Base-by-base conservation (phyloP, 2,329 filamentous ascomycete genomes). In the Hypoxylon rubiginosum region DNA sequence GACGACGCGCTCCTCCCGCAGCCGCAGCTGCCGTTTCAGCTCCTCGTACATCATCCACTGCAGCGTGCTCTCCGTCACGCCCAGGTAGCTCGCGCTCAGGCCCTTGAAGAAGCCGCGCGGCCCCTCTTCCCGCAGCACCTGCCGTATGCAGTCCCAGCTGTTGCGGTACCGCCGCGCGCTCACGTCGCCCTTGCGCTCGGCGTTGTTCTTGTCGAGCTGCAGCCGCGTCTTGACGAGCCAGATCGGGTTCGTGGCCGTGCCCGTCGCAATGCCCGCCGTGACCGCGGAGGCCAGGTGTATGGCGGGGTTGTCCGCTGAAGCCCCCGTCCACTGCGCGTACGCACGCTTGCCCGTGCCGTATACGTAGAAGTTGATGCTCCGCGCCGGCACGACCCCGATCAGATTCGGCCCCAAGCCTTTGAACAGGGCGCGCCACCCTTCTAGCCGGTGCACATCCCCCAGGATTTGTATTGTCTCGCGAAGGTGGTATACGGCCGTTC, bases 21-120 rank as follows among this genome's bases (percentile, higher is more conserved):
- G 81, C 49, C 86, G 87, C 34, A 97, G 82, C n/a, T 84, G 84
- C 24, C 87, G 83, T 85, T 97, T 98, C 84, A 97, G 90, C 79
- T 94, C 91, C 82, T 98, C 94, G 80, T 97, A 98, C 73, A 97
- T 82, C 75, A 97, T 90, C 94, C 94, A 97, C 78, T 98, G 94
- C 74, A 97, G 80, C 4, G 94, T 96, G 70, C 91, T 94, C 83
- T 97, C 95, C 2, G 91, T 91, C 19, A 97, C 93, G 24, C 95
- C 94, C 0, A 98, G 84, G 76, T 97, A 98, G 75, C 92, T 96
- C 34, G 94, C 94, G 71, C 91, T 96, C 81, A 98, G 87, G 54
- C 94, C 94, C 75, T 94, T 92, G 81, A 97, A 98, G 64, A 98
- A 83, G 1, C 94, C 93, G 36, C 86, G 83, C 49, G 97, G 80